Conservation (phyloP, 495 filamentous ascomycete genomes). For the Aspergillus cavernicola region DNA sequence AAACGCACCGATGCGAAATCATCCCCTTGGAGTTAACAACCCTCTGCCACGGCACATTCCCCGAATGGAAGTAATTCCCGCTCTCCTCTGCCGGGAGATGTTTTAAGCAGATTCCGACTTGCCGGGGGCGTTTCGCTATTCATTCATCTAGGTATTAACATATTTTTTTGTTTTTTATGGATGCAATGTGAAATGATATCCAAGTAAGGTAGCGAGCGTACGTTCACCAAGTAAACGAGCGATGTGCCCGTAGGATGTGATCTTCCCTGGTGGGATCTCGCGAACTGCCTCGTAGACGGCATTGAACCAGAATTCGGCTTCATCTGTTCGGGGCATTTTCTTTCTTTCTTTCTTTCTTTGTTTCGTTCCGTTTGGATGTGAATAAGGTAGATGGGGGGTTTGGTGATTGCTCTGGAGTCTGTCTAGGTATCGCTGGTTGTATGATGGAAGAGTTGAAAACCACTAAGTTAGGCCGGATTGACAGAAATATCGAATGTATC, state of each 20-base stretch:
- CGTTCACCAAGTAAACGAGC: conserved; percentile 74
- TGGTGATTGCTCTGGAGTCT: no score
- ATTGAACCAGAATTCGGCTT: conserved; percentile 78
- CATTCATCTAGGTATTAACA: neutral
- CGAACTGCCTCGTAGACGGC: conserved; percentile 82
- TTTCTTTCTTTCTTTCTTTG: neutral
- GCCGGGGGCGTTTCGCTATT: conserved; percentile 64
- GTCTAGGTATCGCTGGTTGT: no score
- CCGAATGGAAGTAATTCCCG: conserved; percentile 55
- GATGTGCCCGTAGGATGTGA: conserved; percentile 89
- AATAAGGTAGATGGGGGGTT: no score
- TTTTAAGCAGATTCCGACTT: conserved; percentile 87
- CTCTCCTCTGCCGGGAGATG: conserved; percentile 58
- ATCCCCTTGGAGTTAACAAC: conserved; percentile 83
- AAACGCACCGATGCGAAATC: conserved; percentile 80
- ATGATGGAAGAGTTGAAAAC: no score
- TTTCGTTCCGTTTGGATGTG: no score
- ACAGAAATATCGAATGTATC: no score
- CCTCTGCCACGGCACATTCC: conserved; percentile 90
- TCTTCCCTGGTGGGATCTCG: conserved; percentile 75
- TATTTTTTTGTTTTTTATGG: neutral
- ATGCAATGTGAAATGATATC: neutral
- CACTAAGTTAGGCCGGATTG: no score
- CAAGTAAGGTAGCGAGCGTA: conserved; percentile 38
- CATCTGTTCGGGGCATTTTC: conserved; percentile 71